Base-by-base conservation (phyloP, 371 early-diverging fungal species). In the Mortierella sp. region DNA sequence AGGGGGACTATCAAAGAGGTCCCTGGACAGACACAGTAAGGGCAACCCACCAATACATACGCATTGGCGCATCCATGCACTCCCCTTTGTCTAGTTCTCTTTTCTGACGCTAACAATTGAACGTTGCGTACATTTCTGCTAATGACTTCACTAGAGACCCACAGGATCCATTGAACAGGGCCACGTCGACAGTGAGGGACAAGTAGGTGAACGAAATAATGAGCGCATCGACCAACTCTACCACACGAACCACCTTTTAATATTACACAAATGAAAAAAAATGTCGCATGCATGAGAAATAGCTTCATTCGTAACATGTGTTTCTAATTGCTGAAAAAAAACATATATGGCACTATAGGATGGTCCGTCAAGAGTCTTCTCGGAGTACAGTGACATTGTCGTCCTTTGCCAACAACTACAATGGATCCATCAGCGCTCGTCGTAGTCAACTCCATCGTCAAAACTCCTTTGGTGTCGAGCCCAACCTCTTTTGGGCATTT, bases 381-480 rank as follows among this genome's bases (percentile, higher is more conserved):
- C 65, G 66, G 22, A 83, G 84, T 40, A 39, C 44, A 3, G 47
- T 68, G 50, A 70, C 84, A 22, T 58, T 73, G 1, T 43, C 76
- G 22, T 74, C 83, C 16, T 43, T 73, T 34, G 24, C 66, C 31
- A 75, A 48, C 67, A 73, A 61, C 34, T 66, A 72, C 40, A 55
- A 68, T 3, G 64, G 55, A 8, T 76, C 84, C 22, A 76, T 83
- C 70, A 83, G 84, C 47, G 79, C 75, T 26, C 79, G 84, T 40
- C 79, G 84, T 10, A 78, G 64, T 53, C 74, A 77, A 24, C 71
- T 79, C n/a, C 75, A 78, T 24, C 79, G 72, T 19, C 84, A 79
- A 55, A 83, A 79, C 64, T 72, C 79, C 37, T 73, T 72, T 64
- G 84, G 84, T 0, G 70, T 19, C 11, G 53, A 64, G 4, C 84